Evolutionary conservation across 2,329 filamentous ascomycete species (phyloP).

Genomic region (Fusarium fracticaudum): DNA sequence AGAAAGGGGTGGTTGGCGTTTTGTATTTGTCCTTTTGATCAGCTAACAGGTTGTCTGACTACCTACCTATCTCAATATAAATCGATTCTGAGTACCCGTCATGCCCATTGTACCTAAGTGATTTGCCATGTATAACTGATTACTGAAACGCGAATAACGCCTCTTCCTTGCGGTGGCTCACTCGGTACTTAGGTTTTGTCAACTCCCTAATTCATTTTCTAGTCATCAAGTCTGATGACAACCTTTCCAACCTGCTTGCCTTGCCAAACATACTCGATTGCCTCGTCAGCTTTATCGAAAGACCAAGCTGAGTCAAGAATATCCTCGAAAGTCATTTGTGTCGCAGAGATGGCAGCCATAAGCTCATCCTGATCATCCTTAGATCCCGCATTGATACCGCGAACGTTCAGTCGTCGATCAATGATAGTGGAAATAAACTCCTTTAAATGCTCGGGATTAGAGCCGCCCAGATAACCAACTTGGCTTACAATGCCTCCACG

Average conservation of each 20-base stretch:
- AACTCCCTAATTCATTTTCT: background rate
- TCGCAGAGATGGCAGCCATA: constrained; percentile 47
- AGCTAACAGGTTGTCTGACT: background rate
- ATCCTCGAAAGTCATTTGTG: constrained; percentile 49
- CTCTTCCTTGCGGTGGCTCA: background rate
- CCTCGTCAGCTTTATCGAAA: constrained; percentile 54
- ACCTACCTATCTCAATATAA: background rate
- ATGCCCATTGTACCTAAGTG: background rate
- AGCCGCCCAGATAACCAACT: constrained; percentile 53
- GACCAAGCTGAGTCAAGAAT: constrained; percentile 50
- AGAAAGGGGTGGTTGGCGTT: background rate
- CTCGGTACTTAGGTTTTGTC: background rate
- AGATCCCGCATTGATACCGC: constrained; percentile 53
- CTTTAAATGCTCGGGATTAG: constrained; percentile 42
- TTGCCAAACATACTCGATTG: constrained; percentile 53
- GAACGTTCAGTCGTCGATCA: constrained; percentile 48
- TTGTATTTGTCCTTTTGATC: background rate
- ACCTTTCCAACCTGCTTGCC: constrained; percentile 56
- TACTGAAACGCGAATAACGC: background rate
- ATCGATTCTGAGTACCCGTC: background rate
- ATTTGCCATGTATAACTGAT: background rate
- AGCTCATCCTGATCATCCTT: constrained; percentile 53
- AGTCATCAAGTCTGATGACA: constrained; percentile 38
- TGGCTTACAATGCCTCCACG: constrained; percentile 55
- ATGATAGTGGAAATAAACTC: constrained; percentile 51